Conservation (phyloP, 371 early-diverging fungal species). For the Mucor mucedo region DNA sequence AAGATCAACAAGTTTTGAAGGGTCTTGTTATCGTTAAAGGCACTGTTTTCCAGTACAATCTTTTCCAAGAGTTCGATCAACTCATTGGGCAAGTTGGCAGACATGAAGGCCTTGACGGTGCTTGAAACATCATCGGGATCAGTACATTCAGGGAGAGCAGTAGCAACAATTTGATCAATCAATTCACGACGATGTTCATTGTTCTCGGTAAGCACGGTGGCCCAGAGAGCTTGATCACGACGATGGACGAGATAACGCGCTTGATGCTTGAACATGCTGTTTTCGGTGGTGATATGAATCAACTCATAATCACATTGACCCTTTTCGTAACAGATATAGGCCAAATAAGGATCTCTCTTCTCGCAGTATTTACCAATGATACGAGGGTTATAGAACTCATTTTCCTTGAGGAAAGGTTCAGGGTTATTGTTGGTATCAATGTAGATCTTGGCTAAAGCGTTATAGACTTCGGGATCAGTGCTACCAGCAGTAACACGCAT, state of each 20-base stretch:
- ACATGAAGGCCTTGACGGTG: constrained; percentile 98
- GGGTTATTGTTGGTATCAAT: constrained; percentile 98
- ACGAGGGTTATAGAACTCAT: constrained; percentile 89
- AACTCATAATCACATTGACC: constrained; percentile 95
- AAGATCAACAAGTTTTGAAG: constrained; percentile 96
- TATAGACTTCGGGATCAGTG: constrained; percentile 89
- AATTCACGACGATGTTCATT: constrained; percentile 87
- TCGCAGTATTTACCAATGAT: constrained; percentile 97
- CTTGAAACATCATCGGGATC: constrained; percentile 97
- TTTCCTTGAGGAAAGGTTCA: constrained; percentile 92
- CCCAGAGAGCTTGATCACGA: constrained; percentile 88
- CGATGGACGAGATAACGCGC: constrained; percentile 94
- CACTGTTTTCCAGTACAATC: constrained; percentile 88
- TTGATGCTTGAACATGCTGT: constrained; percentile 98
- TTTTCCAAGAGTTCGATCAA: constrained; percentile 96
- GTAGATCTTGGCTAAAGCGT: constrained; percentile 97
- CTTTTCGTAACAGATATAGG: constrained; percentile 93
- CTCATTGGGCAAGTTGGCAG: constrained; percentile 93
- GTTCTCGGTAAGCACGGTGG: constrained; percentile 75
- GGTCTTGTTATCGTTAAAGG: constrained; percentile 95
- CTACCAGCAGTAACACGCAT: constrained; percentile 84
- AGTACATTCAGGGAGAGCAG: constrained; percentile 93
- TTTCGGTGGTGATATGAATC: constrained; percentile 92
- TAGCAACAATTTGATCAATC: constrained; percentile 90
- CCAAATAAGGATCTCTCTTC: constrained; percentile 96